Conservation (phyloP, 108 stramenopile species). For the Discostella stelligeroides region DNA sequence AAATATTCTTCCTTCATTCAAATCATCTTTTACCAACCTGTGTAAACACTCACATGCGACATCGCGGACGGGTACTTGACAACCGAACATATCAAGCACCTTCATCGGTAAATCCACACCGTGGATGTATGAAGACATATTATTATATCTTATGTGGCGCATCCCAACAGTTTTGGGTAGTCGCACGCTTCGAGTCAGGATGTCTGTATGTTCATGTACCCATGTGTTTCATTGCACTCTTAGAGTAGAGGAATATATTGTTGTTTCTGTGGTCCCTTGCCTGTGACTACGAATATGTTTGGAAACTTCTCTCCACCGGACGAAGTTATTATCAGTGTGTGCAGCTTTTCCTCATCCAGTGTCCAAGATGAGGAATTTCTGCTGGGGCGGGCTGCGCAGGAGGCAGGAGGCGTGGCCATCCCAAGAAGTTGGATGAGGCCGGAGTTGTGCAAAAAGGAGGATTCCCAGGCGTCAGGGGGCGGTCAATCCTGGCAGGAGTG, state of each 20-base stretch:
- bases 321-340: slow-evolving; percentile 42
- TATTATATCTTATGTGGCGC: slow-evolving; percentile 89
- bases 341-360: slow-evolving; percentile 93
- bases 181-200: slow-evolving; percentile 94
- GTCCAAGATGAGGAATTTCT: slow-evolving; percentile 98
- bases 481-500: too few relatives aligned
- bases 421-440: too few relatives aligned
- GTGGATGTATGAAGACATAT: slow-evolving; percentile 97
- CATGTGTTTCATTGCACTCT: slow-evolving; percentile 35
- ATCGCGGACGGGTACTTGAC: slow-evolving; percentile 96
- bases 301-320: slow-evolving; percentile 20
- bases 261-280: slow-evolving; percentile 94
- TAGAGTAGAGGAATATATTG: slow-evolving; percentile 56
- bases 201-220: slow-evolving; percentile 58
- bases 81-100: too few relatives aligned
- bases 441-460: too few relatives aligned
- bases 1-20: slow-evolving; percentile 89
- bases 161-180: slow-evolving; percentile 92
- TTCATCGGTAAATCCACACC: slow-evolving; percentile 99
- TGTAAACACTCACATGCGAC: slow-evolving; percentile 80
- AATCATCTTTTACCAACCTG: slow-evolving; percentile 90
- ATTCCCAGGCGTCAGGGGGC: too few relatives aligned
- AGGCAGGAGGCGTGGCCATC: too few relatives aligned
- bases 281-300: slow-evolving; percentile 90
- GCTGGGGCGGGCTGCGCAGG: too few relatives aligned